These are phyloP conservation scores for Haberlea rhodopensis DNA, from an alignment of 257 asterid genomes.

Conservation along the genomic window DNA sequence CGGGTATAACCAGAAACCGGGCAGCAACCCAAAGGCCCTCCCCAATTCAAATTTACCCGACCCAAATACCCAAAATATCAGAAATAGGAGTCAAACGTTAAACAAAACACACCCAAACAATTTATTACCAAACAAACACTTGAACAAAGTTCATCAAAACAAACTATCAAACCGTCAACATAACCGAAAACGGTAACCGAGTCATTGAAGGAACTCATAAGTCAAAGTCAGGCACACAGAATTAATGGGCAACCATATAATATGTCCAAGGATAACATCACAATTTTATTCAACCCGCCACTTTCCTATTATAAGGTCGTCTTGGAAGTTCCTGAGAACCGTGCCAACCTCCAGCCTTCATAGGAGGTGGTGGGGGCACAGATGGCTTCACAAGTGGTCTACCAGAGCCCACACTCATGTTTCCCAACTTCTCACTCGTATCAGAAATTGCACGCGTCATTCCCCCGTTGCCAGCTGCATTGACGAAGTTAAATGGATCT, in stretches of 20 bases:
- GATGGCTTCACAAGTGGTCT: slow-evolving; percentile 43
- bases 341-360: slow-evolving; percentile 99
- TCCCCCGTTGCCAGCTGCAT: slow-evolving; percentile 42
- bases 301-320: slow-evolving; percentile 61
- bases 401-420: slow-evolving; percentile 48
- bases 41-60: too few species aligned
- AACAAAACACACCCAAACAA: not conserved
- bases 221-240: not conserved
- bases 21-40: not conserved
- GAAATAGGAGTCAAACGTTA: not conserved
- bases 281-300: slow-evolving; percentile 56
- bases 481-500: not conserved
- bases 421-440: slow-evolving; percentile 54
- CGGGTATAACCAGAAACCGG: not conserved
- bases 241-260: not conserved
- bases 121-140: not conserved
- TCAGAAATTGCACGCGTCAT: slow-evolving; percentile 44
- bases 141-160: not conserved
- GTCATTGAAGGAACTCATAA: not conserved
- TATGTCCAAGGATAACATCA: not conserved
- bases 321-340: slow-evolving; percentile 69
- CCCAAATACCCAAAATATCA: not conserved
- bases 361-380: slow-evolving; percentile 60
- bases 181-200: not conserved
- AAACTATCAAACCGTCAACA: not conserved